Evolutionary conservation across 2,329 filamentous ascomycete species (phyloP), one percentile per base, ranked within the genome.

Genomic region (Didymella pinodella): DNA sequence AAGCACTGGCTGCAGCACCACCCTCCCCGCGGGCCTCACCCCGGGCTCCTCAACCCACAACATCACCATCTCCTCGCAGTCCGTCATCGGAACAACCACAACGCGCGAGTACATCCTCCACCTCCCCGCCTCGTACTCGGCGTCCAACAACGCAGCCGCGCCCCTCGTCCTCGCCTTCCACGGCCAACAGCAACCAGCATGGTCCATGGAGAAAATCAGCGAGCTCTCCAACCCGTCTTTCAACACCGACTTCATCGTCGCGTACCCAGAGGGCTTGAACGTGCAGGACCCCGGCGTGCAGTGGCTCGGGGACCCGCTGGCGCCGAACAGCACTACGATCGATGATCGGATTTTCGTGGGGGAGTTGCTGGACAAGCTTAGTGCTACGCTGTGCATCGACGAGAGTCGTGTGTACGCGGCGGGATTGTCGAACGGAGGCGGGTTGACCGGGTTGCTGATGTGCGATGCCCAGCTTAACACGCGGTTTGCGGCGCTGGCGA

Each of bases 361-460:
- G 10, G 77, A 80, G 50, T 72, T 83, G 20, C 67, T 81, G 8
- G 61, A 63, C 25, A 59, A 76, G 36, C 62, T 84, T 10, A 66
- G 74, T 36, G 57, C 69, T 4, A 66, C 68, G 4, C 78, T 81
- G 58, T 84, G 81, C 66, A 72, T 84, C 51, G 78, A 84, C 62
- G 59, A 69, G 8, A 57, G 57, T 8, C 75, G 77, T 29, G 68
- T 84, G 34, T 84, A 82, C 57, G 76, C 77, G 8, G 77, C 78
- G 0, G 82, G 81, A 53, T 81, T 86, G 57, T 85, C 77, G 66
- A 85, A 86, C 41, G 84, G 83, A 5, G 85, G 82, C 4, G 84
- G 79, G 7, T 78, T 82, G 29, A 77, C 82, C 28, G 79, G 80
- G 3, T 78, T 79, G 16, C 67, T 77, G 0, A 81, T 83, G 18